Base-by-base conservation (phyloP, 805 yeast species). In the Kodamaea sagamina region DNA sequence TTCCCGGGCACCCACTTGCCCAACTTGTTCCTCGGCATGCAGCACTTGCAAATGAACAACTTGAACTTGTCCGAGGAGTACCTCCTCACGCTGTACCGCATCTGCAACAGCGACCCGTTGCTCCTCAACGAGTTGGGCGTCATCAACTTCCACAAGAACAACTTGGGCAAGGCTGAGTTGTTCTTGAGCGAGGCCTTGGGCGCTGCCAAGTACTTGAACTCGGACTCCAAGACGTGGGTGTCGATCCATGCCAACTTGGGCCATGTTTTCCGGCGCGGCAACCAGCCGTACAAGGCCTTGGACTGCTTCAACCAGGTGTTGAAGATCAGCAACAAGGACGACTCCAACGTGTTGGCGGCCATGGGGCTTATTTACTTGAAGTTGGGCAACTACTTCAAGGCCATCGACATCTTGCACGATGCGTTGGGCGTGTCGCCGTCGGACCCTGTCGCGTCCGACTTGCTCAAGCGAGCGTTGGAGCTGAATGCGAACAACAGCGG, bases 1-100 rank as follows among this genome's bases (percentile, higher is more conserved):
- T 93, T 93, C 56, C 89, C 90, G 0, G 95, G 96, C 1, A 83
- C 90, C 3, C 97, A 93, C 61, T 66, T 90, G 36, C 98, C 99
- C 1, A 81, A 86, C 55, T 67, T 93, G 46, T 92, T 87, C 55
- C 71, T 93, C 29, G 99, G 99, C 1, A 93, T 93, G 97, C 98
- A 93, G 67, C 92, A 93, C 61, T 67, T 89, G 53, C 89, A 88
- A 47, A 85, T 92, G 82, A 84, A 83, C 59, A 89, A 90, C 52
- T 71, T 86, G 36, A 77, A 82, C 4, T 68, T 93, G 42, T 89
- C 98, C 0, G 90, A 86, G 53, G 97, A 92, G 60, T 93, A 90
- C 57, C 74, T 93, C 21, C 66, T 73, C 44, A 77, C 90, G 3
- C 78, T 97, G 1, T 82, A 79, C 53, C 79, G 81, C 15, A 79